These are phyloP conservation scores for Dimargaris verticillata DNA, from an alignment of 192 early-diverging fungal species.

Conservation along the genomic window DNA sequence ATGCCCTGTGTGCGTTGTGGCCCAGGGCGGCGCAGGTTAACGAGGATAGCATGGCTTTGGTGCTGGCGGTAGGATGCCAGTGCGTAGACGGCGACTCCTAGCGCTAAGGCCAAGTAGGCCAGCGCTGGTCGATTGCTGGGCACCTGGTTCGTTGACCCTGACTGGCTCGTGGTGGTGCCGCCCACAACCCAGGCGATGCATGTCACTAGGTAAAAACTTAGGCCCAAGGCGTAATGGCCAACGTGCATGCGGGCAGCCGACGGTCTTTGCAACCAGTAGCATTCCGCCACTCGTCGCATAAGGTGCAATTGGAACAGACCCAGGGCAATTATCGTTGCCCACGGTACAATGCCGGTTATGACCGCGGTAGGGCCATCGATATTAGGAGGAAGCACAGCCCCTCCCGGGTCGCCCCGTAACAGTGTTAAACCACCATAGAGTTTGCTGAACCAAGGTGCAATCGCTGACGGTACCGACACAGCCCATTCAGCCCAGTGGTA, in stretches of 20 bases:
- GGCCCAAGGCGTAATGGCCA: slow-evolving; percentile 39
- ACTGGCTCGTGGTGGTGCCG: too few species aligned
- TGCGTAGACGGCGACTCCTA: slow-evolving; percentile 29
- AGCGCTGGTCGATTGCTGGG: too few species aligned
- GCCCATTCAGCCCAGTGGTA: too few species aligned
- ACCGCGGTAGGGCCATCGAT: too few species aligned
- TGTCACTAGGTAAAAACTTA: slow-evolving; percentile 41
- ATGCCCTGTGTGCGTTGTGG: too few species aligned
- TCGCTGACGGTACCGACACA: too few species aligned
- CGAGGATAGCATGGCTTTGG: slow-evolving; percentile 47
- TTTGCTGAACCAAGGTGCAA: too few species aligned
- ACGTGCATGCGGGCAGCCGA: slow-evolving; percentile 30
- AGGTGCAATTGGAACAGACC: slow-evolving; percentile 1
- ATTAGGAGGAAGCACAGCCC: too few species aligned
- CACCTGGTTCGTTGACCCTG: too few species aligned
- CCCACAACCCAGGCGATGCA: slow-evolving; percentile 17
- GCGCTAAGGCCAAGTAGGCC: slow-evolving; percentile 15
- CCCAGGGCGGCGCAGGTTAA: slow-evolving; percentile 42
- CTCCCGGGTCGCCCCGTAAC: too few species aligned
- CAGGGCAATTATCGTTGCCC: background rate
- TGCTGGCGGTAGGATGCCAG: slow-evolving; percentile 47
- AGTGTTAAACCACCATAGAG: too few species aligned
- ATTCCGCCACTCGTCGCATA: background rate
- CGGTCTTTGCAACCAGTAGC: background rate
- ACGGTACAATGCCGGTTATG: too few species aligned